Conservation (phyloP, 768 basidiomycete species). For the Tephrocybe rancida region DNA sequence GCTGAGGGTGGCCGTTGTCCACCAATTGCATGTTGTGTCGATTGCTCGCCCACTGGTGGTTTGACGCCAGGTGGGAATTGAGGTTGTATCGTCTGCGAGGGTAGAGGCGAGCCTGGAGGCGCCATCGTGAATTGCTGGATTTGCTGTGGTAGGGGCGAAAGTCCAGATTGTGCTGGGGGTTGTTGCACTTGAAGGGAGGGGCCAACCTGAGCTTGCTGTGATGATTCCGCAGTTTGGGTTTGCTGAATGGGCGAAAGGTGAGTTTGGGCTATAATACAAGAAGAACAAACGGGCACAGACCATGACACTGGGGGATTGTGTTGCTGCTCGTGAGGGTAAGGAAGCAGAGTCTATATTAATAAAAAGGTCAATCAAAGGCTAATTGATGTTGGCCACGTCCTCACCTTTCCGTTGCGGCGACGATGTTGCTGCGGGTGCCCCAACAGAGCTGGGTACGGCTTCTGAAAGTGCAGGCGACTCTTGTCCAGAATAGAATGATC, state of each 20-base stretch:
- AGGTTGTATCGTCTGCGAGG: constrained; percentile 55
- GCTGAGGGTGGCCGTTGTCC: constrained; percentile 59
- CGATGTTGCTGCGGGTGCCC: constrained; percentile 54
- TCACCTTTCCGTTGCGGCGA: constrained; percentile 68
- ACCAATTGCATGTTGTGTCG: constrained; percentile 37
- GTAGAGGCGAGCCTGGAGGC: constrained; percentile 31
- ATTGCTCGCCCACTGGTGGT: constrained; percentile 48
- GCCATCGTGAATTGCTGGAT: constrained; percentile 32
- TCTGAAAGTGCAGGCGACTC: constrained; percentile 78
- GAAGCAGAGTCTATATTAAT: constrained; percentile 40
- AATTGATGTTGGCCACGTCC: constrained; percentile 18
- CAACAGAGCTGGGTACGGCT: constrained; percentile 44
- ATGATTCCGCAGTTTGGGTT: constrained; percentile 34
- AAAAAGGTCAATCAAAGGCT: constrained; percentile 3
- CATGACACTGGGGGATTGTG: constrained; percentile 41
- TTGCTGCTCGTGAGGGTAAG: constrained; percentile 44
- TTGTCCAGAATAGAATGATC: constrained; percentile 71
- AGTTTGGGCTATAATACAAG: neutral
- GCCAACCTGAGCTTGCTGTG: constrained; percentile 36
- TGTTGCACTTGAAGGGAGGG: constrained; percentile 25
- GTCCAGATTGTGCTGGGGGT: constrained; percentile 31
- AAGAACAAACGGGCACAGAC: constrained; percentile 32
- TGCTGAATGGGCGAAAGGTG: constrained; percentile 28
- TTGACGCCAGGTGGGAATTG: constrained; percentile 76
- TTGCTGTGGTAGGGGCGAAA: constrained; percentile 47